Evolutionary conservation across 495 filamentous ascomycete genomes (phyloP), one percentile per base, ranked within the genome.

Genomic region (Podospora appendiculata): DNA sequence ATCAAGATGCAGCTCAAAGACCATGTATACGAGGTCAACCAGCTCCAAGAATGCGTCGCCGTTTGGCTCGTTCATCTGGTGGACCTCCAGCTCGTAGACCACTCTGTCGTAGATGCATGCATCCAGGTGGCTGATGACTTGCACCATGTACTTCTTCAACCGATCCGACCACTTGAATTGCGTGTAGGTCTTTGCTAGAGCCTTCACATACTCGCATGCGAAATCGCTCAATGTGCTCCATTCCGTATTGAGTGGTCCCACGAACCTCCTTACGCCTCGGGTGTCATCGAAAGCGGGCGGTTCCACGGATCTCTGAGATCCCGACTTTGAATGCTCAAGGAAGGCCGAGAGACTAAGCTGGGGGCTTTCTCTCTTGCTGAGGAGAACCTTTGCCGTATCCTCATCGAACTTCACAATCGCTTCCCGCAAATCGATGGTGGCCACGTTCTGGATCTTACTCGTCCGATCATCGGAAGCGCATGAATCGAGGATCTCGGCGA

Each of bases 1-100:
- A 51, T 96, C 92, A 2, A 98, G 73, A 59, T 96, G 89, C 8
- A 99, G 73, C 65, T 99, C 93, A 54, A 90, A 91, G 1, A 94
- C 71, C 48, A 84, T 83, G 58, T 96, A 81, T 1, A 84, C 74
- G 63, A 92, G 80, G n/a, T 79, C 72, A 49, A 74, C 70, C 7
- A 72, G 53, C 45, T 63, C 64, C n/a, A 40, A 36, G 12, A 62
- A 12, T 8, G 46, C 38, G 17, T 66, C 53, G 10, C 51, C 14
- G 52, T 44, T 33, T 69, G 48, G n/a, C 11, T 56, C 61, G 34
- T 46, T 44, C n/a, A 50, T 32, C 8, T 44, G 54, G 17, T 73
- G 58, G 4, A 54, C 34, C 44, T 64, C 59, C 2, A 83, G 63
- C 38, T 76, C 71, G 32, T 79, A 62, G 10, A 67, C 53, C 44